Conservation (phyloP, 306 rosid genomes). For the Malus sylvestris region DNA sequence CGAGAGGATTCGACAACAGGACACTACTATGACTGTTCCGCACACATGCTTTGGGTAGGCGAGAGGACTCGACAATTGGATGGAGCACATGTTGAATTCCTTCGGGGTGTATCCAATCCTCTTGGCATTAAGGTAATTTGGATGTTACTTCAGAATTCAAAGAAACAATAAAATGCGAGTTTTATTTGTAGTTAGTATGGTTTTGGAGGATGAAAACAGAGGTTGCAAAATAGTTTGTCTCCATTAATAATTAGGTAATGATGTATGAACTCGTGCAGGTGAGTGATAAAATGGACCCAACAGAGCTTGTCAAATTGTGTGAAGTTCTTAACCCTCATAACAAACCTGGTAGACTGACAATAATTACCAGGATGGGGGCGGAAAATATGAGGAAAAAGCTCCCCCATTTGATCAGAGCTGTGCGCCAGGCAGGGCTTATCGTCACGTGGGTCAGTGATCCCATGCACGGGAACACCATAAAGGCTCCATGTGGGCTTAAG, state of each 20-base stretch:
- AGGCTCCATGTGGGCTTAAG: slow-evolving; percentile 43
- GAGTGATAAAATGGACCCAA: slow-evolving; percentile 43
- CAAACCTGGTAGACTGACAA: slow-evolving; percentile 33
- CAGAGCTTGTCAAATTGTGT: slow-evolving; percentile 35
- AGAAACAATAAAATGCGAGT: not conserved
- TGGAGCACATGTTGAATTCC: slow-evolving; percentile 44
- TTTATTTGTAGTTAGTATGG: not conserved
- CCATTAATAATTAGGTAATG: not conserved
- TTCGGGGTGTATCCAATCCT: slow-evolving; percentile 42
- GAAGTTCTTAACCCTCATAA: slow-evolving; percentile 30
- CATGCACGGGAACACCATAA: slow-evolving; percentile 47
- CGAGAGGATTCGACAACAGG: slow-evolving; percentile 42
- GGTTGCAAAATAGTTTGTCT: not conserved
- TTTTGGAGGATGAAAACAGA: not conserved
- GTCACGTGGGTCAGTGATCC: slow-evolving; percentile 48
- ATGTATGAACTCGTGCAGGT: slow-evolving; percentile 26
- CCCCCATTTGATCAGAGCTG: slow-evolving; percentile 32
- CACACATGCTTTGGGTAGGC: slow-evolving; percentile 47
- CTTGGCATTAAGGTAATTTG: slow-evolving; percentile 34
- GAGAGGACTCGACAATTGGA: slow-evolving; percentile 46
- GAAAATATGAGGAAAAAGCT: slow-evolving; percentile 39
- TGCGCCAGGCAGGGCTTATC: slow-evolving; percentile 32
- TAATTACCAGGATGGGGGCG: slow-evolving; percentile 44
- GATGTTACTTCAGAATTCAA: not conserved
- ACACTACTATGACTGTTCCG: slow-evolving; percentile 35